Evolutionary conservation across 2,329 filamentous ascomycete species (phyloP).

Genomic region (Clarireedia sp.): DNA sequence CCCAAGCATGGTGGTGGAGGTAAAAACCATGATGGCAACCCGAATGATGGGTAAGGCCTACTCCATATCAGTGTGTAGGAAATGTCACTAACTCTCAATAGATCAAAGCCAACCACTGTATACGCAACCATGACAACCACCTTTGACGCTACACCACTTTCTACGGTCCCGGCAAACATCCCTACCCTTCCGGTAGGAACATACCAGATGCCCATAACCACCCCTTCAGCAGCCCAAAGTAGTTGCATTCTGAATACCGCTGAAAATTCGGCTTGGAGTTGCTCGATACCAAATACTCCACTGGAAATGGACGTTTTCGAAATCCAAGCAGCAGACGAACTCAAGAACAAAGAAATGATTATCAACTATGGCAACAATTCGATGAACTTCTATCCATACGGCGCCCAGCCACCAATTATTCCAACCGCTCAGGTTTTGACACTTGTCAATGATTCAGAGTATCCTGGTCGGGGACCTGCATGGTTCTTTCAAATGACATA

Average conservation of each 20-base stretch:
- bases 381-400: slow-evolving; percentile 44
- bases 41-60: slow-evolving; percentile 18
- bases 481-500: slow-evolving; percentile 55
- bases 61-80: background rate
- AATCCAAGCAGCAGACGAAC: slow-evolving; percentile 15
- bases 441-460: slow-evolving; percentile 50
- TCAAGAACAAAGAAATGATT: slow-evolving; percentile 24
- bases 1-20: slow-evolving; percentile 12
- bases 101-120: background rate
- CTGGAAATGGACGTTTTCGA: slow-evolving; percentile 19
- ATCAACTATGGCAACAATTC: slow-evolving; percentile 34
- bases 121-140: slow-evolving; percentile 31
- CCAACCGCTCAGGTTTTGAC: slow-evolving; percentile 38
- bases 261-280: slow-evolving; percentile 56
- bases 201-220: slow-evolving; percentile 46
- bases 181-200: slow-evolving; percentile 46
- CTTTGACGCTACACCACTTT: slow-evolving; percentile 44
- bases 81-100: background rate
- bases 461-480: slow-evolving; percentile 49
- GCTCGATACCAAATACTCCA: slow-evolving; percentile 36
- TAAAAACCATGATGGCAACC: slow-evolving; percentile 3
- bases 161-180: slow-evolving; percentile 43
- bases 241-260: slow-evolving; percentile 49
- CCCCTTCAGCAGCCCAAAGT: slow-evolving; percentile 41
- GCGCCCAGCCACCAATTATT: slow-evolving; percentile 50